phyloP scores from a whole-genome alignment of 768 basidiomycete genomes.

The Lactarius quietus region DNA sequence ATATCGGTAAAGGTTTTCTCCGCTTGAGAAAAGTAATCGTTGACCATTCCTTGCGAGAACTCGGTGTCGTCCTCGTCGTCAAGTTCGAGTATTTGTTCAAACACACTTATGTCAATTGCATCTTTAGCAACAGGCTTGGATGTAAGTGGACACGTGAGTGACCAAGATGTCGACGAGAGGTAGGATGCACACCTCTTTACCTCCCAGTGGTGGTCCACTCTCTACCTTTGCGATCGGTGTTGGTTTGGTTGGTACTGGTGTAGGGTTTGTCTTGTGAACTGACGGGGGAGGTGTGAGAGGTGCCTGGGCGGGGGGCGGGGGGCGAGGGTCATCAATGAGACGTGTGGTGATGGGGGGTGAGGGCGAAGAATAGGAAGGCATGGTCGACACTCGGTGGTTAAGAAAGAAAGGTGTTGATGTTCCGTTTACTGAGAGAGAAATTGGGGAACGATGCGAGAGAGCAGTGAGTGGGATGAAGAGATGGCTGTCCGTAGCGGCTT shows the following conservation, averaged over 20 bases:
- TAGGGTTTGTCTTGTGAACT: slow-evolving; percentile 4
- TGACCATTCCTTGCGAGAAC: slow-evolving; percentile 77
- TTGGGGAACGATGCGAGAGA: not conserved
- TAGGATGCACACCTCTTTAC: slow-evolving; percentile 12
- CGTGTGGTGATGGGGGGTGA: slow-evolving; percentile 11
- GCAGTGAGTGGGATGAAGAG: not conserved
- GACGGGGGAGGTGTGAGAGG: not conserved
- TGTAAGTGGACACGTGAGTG: not conserved
- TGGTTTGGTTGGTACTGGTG: slow-evolving; percentile 1
- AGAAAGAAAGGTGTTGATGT: not conserved
- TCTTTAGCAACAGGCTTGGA: not conserved
- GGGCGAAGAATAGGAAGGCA: slow-evolving; percentile 13
- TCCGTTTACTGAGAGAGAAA: not conserved
- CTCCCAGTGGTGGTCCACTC: not conserved
- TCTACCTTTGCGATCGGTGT: not conserved
- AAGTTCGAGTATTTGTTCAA: slow-evolving; percentile 85
- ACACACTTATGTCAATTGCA: slow-evolving; percentile 75
- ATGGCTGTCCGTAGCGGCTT: not conserved
- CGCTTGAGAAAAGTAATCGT: slow-evolving; percentile 81
- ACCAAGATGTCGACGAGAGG: not conserved
- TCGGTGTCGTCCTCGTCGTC: slow-evolving; percentile 83
- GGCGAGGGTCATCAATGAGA: not conserved
- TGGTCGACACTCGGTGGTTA: not conserved
- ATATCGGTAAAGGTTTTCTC: slow-evolving; percentile 71
- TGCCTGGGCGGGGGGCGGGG: slow-evolving; percentile 1